Base-by-base conservation (phyloP, 2,329 filamentous ascomycete species). In the Bipolaris zeicola region DNA sequence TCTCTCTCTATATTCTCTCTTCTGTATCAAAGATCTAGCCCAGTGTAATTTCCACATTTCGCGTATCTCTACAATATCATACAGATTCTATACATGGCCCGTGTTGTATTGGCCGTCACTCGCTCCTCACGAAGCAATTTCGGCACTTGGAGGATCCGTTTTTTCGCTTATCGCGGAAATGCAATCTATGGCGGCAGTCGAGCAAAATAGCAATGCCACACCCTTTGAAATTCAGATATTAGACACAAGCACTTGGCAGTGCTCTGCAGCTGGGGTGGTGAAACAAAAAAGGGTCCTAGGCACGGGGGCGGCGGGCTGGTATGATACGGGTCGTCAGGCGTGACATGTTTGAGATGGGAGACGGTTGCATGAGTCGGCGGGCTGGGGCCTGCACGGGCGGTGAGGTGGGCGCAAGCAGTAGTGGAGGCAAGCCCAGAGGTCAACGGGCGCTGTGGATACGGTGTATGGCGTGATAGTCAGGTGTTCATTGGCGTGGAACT, bases 281-380 rank as follows among this genome's bases (percentile, higher is more conserved):
- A 41, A 41, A 41, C 38, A 24, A 24, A 43, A 26, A 43, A 43
- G 41, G 41, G 41, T 26, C 14, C 24, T 28, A 31, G 41, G 24
- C 22, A 16, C 7, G 24, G 41, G 20, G 6, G 42, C 42, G 26
- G 31, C 6, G n/a, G 44, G 18, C 20, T 37, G 22, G 20, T 46
- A 24, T 33, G 33, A 33, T 37, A 47, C 31, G 33, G 20, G 31
- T 47, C 33, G 33, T 47, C 33, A 37, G 44, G 44, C 50, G 38
- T 52, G 50, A 47, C 43, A 41, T 46, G 50, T 53, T 53, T 45
- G 50, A 53, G 36, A 41, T 47, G 43, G 22, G 33, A 37, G 10
- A 37, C 18, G 33, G 6, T 47, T 14, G 22, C 44, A 18, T 22
- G 28, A 36, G 22, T 36, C 18, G 26, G 18, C 4, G 13, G 10